Conservation (phyloP, 768 basidiomycete species). For the Mycena floridula region DNA sequence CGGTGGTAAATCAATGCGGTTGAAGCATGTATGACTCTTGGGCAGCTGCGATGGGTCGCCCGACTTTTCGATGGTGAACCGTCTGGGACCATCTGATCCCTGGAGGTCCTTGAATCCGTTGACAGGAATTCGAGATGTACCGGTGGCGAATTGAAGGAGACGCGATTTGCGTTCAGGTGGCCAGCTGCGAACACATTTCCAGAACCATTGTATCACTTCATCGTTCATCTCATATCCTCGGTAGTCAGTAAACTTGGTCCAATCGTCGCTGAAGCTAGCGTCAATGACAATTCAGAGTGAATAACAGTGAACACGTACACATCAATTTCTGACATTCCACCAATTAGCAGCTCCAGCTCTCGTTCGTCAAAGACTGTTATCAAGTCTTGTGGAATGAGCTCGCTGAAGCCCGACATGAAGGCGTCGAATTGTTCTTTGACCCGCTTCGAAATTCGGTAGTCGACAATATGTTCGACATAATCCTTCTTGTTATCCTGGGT, state of each 20-base stretch:
- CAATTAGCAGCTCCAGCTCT: constrained; percentile 93
- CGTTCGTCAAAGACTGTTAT: constrained; percentile 99
- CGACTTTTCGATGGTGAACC: constrained; percentile 98
- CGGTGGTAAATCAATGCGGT: constrained; percentile 92
- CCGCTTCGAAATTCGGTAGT: constrained; percentile 95
- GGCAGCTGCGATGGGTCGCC: constrained; percentile 95
- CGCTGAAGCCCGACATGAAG: constrained; percentile 99
- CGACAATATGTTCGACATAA: constrained; percentile 90
- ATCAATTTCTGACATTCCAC: constrained; percentile 99
- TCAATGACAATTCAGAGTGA: background rate
- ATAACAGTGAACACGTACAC: constrained; percentile 56
- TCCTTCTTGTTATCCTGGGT: constrained; percentile 99
- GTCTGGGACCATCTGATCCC: constrained; percentile 92
- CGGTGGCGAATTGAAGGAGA: constrained; percentile 92
- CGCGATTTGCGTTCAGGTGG: constrained; percentile 97
- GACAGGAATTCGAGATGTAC: constrained; percentile 94
- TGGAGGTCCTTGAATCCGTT: constrained; percentile 99
- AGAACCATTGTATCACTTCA: constrained; percentile 99
- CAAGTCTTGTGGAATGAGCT: constrained; percentile 95
- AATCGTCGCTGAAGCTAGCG: constrained; percentile 65
- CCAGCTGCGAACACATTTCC: constrained; percentile 98
- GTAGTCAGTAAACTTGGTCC: constrained; percentile 99
- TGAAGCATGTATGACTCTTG: constrained; percentile 97
- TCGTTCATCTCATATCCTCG: constrained; percentile 93
- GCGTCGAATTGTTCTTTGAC: constrained; percentile 99